phyloP scores from a whole-genome alignment of 345 rosid genomes.

The Excoecaria agallocha region DNA sequence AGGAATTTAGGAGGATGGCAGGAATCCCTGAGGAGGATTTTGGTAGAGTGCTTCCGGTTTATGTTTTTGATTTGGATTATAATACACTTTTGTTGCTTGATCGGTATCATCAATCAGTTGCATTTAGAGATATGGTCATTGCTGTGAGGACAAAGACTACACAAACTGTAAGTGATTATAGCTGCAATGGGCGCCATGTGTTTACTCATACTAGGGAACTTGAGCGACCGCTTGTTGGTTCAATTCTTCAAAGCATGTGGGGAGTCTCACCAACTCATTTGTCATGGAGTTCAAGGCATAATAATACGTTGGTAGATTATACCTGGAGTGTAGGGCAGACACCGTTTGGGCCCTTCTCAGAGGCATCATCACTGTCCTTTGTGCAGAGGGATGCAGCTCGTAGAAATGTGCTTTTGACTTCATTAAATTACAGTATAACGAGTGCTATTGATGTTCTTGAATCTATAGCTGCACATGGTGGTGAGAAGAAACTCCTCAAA shows the following conservation, averaged over 20 bases:
- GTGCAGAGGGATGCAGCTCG: slow-evolving; percentile 95
- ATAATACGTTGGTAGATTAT: slow-evolving; percentile 79
- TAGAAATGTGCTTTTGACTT: slow-evolving; percentile 74
- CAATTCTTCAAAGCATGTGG: slow-evolving; percentile 98
- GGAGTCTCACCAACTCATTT: slow-evolving; percentile 94
- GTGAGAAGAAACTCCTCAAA: slow-evolving; percentile 68
- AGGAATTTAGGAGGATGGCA: slow-evolving; percentile 67
- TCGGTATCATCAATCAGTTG: slow-evolving; percentile 83
- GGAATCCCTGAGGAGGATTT: slow-evolving; percentile 75
- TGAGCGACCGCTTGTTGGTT: slow-evolving; percentile 84
- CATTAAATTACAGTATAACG: slow-evolving; percentile 69
- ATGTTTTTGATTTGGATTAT: slow-evolving; percentile 85
- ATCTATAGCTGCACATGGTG: slow-evolving; percentile 75
- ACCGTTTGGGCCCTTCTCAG: slow-evolving; percentile 97
- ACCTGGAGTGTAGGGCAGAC: slow-evolving; percentile 98
- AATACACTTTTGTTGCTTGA: slow-evolving; percentile 66
- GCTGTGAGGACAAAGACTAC: slow-evolving; percentile 85
- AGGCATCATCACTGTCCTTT: slow-evolving; percentile 66
- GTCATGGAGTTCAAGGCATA: slow-evolving; percentile 81
- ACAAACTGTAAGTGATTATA: slow-evolving; percentile 91
- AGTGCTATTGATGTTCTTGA: slow-evolving; percentile 78
- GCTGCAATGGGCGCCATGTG: slow-evolving; percentile 87
- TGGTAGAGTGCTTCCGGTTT: slow-evolving; percentile 81
- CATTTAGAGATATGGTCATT: slow-evolving; percentile 89
- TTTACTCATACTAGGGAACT: slow-evolving; percentile 79